Percentiles rank a stretch among this genome's conserved stretches.
Evolutionary conservation across 352 stramenopile genomes (phyloP).

Genomic region (Phytophthora melonis): DNA sequence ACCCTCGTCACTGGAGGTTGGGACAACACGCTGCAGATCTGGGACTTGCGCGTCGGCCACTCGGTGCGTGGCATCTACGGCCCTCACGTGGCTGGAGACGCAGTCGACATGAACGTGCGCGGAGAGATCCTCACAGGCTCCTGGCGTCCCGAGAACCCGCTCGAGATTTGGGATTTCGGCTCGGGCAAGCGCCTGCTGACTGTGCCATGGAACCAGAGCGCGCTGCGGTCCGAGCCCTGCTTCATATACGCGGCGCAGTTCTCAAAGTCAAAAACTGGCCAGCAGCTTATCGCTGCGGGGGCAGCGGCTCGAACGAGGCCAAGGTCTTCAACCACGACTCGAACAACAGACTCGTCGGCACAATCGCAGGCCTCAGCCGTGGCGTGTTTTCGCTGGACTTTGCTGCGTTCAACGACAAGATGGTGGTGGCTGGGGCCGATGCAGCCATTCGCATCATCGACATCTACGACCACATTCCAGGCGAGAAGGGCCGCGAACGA

Average conservation of each 20-base stretch:
- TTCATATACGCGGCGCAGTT: constrained; percentile 93
- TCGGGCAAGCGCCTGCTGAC: constrained; percentile 76
- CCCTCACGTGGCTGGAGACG: constrained; percentile 87
- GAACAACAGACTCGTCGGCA: constrained; percentile 84
- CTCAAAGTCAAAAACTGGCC: constrained; percentile 63
- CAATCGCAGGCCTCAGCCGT: constrained; percentile 80
- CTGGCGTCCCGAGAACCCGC: constrained; percentile 90
- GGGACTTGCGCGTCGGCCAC: constrained; percentile 88
- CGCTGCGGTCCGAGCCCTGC: constrained; percentile 78
- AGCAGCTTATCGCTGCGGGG: constrained; percentile 84
- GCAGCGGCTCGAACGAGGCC: constrained; percentile 91
- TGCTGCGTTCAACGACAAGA: constrained; percentile 72
- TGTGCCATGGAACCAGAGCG: constrained; percentile 90
- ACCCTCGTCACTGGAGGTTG: constrained; percentile 89
- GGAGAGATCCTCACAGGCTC: constrained; percentile 91
- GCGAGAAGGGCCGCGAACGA: constrained; percentile 74
- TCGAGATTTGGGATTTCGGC: constrained; percentile 94
- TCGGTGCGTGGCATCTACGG: constrained; percentile 92
- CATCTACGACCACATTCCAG: constrained; percentile 80
- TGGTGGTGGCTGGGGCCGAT: constrained; percentile 88
- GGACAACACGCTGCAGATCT: constrained; percentile 95
- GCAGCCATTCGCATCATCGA: constrained; percentile 92
- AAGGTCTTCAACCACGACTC: constrained; percentile 90
- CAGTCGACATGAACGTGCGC: constrained; percentile 76
- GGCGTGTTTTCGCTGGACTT: constrained; percentile 92